Evolutionary conservation across 2,329 filamentous ascomycete species (phyloP).

Genomic region (Chaetoscypha palmicola): DNA sequence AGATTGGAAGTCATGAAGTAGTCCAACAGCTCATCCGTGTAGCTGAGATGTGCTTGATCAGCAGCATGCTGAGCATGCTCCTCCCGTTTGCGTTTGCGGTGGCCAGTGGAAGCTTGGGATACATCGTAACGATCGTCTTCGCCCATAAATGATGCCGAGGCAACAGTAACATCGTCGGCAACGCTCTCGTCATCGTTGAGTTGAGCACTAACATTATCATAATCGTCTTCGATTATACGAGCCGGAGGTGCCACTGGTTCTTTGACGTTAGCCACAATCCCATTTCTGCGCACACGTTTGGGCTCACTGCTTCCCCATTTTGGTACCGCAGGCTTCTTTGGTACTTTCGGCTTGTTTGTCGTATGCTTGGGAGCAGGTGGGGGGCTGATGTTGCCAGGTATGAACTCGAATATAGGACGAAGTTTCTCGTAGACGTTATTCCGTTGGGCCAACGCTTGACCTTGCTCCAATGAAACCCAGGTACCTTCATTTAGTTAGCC

Average conservation of each 20-base stretch:
- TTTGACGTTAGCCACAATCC: constrained; percentile 24
- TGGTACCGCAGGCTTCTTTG: constrained; percentile 58
- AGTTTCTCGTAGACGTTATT: constrained; percentile 83
- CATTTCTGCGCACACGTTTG: constrained; percentile 6
- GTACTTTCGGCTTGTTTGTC: constrained; percentile 75
- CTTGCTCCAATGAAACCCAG: constrained; percentile 85
- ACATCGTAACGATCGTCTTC: constrained; percentile 74
- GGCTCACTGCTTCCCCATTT: constrained; percentile 46
- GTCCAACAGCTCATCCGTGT: constrained; percentile 87
- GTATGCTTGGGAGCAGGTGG: constrained; percentile 91
- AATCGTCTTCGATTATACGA: constrained; percentile 50
- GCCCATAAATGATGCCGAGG: constrained; percentile 76
- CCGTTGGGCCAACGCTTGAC: constrained; percentile 73
- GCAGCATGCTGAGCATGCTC: constrained; percentile 56
- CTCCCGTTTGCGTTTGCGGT: constrained; percentile 71
- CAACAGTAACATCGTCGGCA: constrained; percentile 74
- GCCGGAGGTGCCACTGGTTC: constrained; percentile 35
- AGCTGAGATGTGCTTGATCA: constrained; percentile 81
- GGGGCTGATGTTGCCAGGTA: constrained; percentile 76
- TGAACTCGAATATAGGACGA: constrained; percentile 81
- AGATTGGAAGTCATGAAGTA: constrained; percentile 88
- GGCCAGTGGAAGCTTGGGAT: constrained; percentile 55
- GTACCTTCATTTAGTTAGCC: constrained; percentile 56
- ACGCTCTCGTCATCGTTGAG: constrained; percentile 68
- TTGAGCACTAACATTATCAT: constrained; percentile 54